phyloP scores from a whole-genome alignment of 1,284 basidiomycete genomes.

The Rhodotorula sp. region DNA sequence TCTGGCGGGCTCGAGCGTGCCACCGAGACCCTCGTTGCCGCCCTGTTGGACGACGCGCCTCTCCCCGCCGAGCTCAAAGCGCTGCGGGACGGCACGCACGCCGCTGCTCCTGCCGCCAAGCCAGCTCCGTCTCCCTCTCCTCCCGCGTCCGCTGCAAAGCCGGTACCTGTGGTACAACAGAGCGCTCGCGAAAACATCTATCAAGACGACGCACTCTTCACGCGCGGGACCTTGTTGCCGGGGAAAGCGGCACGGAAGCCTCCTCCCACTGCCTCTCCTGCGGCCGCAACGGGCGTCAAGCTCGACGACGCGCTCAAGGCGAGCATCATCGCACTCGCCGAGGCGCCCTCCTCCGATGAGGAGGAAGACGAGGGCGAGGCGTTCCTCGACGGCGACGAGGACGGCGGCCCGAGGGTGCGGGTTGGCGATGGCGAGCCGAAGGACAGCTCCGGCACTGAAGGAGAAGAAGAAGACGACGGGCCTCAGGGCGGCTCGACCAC shows the following conservation, averaged over 20 bases:
- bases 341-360: slow-evolving; percentile 64
- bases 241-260: neutral
- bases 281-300: slow-evolving; percentile 53
- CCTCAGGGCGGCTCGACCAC: neutral
- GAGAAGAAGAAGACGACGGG: slow-evolving; percentile 7
- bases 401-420: slow-evolving; percentile 7
- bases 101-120: neutral
- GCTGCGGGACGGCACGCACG: neutral
- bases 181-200: slow-evolving; percentile 62
- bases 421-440: slow-evolving; percentile 34
- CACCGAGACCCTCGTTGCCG: slow-evolving; percentile 62
- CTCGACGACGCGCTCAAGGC: slow-evolving; percentile 34
- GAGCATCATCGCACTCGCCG: slow-evolving; percentile 66
- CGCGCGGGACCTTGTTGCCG: slow-evolving; percentile 4
- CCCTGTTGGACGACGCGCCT: slow-evolving; percentile 66
- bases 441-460: slow-evolving; percentile 44
- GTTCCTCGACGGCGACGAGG: slow-evolving; percentile 22
- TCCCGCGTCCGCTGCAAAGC: slow-evolving; percentile 51
- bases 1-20: slow-evolving; percentile 24
- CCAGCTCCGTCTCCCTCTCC: neutral
- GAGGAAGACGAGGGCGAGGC: slow-evolving; percentile 58
- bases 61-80: slow-evolving; percentile 55
- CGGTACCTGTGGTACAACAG: no score
- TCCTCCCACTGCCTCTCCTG: neutral
- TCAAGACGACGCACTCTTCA: slow-evolving; percentile 55